These are phyloP conservation scores for Penicillium fuscoglaucum DNA, from an alignment of 2,329 filamentous ascomycete genomes.

Conservation along the genomic window DNA sequence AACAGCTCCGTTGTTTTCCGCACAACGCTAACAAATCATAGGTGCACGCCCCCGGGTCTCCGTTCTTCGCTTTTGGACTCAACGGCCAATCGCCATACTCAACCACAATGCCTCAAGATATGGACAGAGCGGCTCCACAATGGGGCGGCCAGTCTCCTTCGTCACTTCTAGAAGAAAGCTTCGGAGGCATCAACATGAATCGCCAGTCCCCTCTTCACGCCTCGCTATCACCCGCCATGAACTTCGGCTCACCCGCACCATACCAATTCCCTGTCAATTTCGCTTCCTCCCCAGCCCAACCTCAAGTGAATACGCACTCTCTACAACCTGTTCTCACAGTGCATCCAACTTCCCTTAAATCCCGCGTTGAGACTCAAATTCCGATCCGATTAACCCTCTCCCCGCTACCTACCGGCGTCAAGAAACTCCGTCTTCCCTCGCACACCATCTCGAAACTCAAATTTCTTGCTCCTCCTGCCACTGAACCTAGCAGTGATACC, in stretches of 20 bases:
- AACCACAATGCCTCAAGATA: conserved; percentile 29
- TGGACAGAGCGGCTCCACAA: conserved; percentile 35
- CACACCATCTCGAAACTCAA: conserved; percentile 96
- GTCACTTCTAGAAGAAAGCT: conserved; percentile 47
- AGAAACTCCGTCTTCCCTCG: conserved; percentile 79
- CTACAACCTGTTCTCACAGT: conserved; percentile 55
- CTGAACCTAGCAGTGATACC: conserved; percentile 68
- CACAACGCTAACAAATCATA: conserved; percentile 17
- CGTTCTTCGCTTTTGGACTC: conserved; percentile 38
- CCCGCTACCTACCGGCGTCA: conserved; percentile 71
- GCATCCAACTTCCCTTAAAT: conserved; percentile 72
- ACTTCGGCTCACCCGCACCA: conserved; percentile 34
- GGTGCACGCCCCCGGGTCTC: conserved; percentile 26
- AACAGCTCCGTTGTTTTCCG: background rate
- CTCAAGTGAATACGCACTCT: conserved; percentile 30
- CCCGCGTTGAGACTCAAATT: conserved; percentile 94
- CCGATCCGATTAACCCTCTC: conserved; percentile 78
- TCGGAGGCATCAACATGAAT: conserved; percentile 49
- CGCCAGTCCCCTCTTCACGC: conserved; percentile 43
- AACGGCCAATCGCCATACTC: conserved; percentile 43
- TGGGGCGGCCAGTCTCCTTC: conserved; percentile 47
- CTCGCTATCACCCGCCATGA: conserved; percentile 40
- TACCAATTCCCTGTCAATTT: conserved; percentile 43
- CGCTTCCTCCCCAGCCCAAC: conserved; percentile 31
- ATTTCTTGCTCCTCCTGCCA: conserved; percentile 71